Evolutionary conservation across 1,284 basidiomycete genomes (phyloP), one percentile per base, ranked within the genome.

Genomic region (Ganoderma meredithae): DNA sequence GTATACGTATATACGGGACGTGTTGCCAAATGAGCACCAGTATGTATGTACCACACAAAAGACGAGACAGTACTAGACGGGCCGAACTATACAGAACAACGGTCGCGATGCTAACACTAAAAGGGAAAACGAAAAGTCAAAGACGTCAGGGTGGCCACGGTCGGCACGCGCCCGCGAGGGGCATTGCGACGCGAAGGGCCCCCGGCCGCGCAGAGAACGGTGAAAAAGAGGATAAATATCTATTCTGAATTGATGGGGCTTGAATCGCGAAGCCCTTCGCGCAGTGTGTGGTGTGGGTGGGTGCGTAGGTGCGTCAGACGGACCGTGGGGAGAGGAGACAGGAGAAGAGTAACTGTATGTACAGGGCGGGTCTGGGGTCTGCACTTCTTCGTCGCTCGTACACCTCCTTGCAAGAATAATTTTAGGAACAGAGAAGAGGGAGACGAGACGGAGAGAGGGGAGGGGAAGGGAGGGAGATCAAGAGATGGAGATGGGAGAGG

Each of bases 221-320:
- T 47, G 27, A n/a, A 41, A 60, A 59, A 69, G 62, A 67, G 69
- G 71, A 71, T 73, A 73, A 74, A 75, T 77, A 76, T 74, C 69
- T 75, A 76, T 75, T 74, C 67, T 60, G 67, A 69, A 70, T 73
- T 70, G 71, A 63, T 77, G 83, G 82, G 83, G 77, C 81, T 82
- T 82, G 74, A 75, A 73, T 59, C 67, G 83, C 83, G 83, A 83
- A 83, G 82, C 83, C 83, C 83, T 84, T 84, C 83, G 83, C 82
- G 73, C 65, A 36, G 33, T 36, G 33, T 36, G 33, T 36, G 33
- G 33, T 36, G 33, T 36, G 43, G 13, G 55, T 17, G 36, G 2
- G 44, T 5, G 44, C 22, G 44, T 43, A 17, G 13, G 41, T 6
- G 40, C 44, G 44, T 47, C 44, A 47, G 44, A 47, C 44, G 44